A percentile compares a stretch with the other conserved stretches of the same genome.
Evolutionary conservation across 2,329 filamentous ascomycete genomes (phyloP).

Genomic region (Ophiostoma populinum): DNA sequence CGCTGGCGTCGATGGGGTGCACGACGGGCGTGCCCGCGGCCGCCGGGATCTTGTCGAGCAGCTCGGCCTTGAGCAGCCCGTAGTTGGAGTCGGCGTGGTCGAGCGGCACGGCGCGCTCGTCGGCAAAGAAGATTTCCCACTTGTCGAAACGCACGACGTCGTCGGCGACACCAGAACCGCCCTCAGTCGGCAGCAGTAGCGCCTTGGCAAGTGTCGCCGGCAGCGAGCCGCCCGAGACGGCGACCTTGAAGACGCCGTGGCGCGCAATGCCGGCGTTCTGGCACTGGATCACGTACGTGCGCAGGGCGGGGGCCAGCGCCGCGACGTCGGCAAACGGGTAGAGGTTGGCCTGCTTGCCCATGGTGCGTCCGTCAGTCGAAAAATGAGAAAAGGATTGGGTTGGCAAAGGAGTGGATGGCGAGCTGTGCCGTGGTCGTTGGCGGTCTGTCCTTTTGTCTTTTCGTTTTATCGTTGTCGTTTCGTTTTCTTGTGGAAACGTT

Average conservation of each 20-base stretch:
- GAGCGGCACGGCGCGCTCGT: constrained; percentile 87
- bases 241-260: constrained; percentile 77
- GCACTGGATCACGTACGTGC: constrained; percentile 63
- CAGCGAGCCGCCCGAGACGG: constrained; percentile 83
- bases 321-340: constrained; percentile 60
- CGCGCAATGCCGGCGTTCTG: constrained; percentile 67
- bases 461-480: too few relatives aligned
- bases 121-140: constrained; percentile 98
- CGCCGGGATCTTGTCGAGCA: constrained; percentile 72
- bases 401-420: too few relatives aligned
- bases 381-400: too few relatives aligned
- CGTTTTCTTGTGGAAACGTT: too few relatives aligned
- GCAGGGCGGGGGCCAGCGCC: constrained; percentile 58
- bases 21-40: constrained; percentile 50
- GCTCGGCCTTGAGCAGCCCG: constrained; percentile 66
- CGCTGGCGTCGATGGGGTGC: constrained; percentile 52
- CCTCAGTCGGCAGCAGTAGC: constrained; percentile 39
- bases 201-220: constrained; percentile 77
- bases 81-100: constrained; percentile 93
- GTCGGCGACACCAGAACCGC: constrained; percentile 21
- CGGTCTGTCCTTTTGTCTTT: not conserved
- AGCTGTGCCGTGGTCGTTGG: too few relatives aligned
- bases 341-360: constrained; percentile 50
- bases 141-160: constrained; percentile 61
- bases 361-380: too few relatives aligned